Evolutionary conservation across 2,329 filamentous ascomycete species (phyloP).

Genomic region (Colletotrichum echinochloae): DNA sequence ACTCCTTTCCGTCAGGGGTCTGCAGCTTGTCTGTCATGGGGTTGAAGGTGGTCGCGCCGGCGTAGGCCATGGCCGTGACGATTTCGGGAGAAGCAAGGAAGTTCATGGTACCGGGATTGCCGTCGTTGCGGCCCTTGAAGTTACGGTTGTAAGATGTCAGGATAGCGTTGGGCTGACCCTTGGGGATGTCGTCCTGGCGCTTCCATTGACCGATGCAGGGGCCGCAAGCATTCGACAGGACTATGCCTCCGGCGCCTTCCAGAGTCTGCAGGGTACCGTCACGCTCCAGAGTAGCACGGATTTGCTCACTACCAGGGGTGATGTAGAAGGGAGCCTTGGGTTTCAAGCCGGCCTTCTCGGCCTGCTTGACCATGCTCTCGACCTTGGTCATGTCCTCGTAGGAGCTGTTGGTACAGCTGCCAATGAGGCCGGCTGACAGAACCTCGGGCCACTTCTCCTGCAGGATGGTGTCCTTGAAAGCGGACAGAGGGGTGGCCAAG

Average conservation of each 20-base stretch:
- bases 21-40: slow-evolving; percentile 88
- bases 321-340: slow-evolving; percentile 94
- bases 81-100: slow-evolving; percentile 97
- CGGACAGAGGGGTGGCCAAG: slow-evolving; percentile 89
- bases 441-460: slow-evolving; percentile 90
- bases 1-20: slow-evolving; percentile 82
- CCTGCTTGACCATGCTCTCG: slow-evolving; percentile 92
- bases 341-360: slow-evolving; percentile 87
- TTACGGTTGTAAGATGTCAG: slow-evolving; percentile 98
- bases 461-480: slow-evolving; percentile 87
- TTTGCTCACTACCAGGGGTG: slow-evolving; percentile 96
- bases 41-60: slow-evolving; percentile 94
- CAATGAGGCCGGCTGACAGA: slow-evolving; percentile 93
- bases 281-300: slow-evolving; percentile 90
- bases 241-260: slow-evolving; percentile 84
- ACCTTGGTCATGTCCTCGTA: slow-evolving; percentile 99
- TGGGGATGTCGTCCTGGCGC: slow-evolving; percentile 84
- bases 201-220: slow-evolving; percentile 97
- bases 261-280: slow-evolving; percentile 91
- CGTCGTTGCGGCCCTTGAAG: slow-evolving; percentile 96
- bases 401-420: slow-evolving; percentile 98
- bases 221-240: slow-evolving; percentile 95
- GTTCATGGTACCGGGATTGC: slow-evolving; percentile 97
- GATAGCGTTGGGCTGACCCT: slow-evolving; percentile 92
- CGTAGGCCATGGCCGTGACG: slow-evolving; percentile 95